phyloP scores from a whole-genome alignment of 306 rosid species.

The Prunus padus region DNA sequence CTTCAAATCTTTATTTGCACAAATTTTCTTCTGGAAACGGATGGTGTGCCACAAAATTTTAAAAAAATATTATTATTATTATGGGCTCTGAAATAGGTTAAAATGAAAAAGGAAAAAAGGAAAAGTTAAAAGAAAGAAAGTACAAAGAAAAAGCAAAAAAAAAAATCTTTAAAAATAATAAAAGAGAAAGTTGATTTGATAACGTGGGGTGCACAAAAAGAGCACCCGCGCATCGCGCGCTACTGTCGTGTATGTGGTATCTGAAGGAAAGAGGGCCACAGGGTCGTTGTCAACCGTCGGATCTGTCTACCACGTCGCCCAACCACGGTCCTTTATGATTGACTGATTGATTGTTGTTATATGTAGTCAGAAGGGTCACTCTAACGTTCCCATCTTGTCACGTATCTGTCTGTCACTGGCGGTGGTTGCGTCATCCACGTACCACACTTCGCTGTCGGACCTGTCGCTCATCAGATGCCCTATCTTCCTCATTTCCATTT shows the following conservation, averaged over 20 bases:
- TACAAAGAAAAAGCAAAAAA: background rate
- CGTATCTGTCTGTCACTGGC: constrained; percentile 13
- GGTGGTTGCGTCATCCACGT: constrained; percentile 37
- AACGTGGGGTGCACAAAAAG: constrained; percentile 1
- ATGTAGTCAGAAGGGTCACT: constrained; percentile 13
- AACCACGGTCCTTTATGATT: background rate
- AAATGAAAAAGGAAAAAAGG: no score
- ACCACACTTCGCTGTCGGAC: background rate
- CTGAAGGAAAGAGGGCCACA: background rate
- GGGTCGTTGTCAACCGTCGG: constrained; percentile 44
- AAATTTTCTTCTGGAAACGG: background rate
- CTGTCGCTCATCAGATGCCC: constrained; percentile 8
- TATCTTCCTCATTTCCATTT: background rate
- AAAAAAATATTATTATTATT: no score
- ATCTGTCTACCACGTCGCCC: constrained; percentile 35
- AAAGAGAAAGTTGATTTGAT: background rate
- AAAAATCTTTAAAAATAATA: background rate
- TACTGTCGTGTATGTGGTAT: constrained; percentile 32
- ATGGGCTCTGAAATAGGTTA: no score
- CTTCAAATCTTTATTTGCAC: background rate
- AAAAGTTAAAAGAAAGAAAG: background rate
- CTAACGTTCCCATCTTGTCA: constrained; percentile 35
- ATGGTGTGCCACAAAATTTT: no score
- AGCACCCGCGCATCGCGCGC: constrained; percentile 88
- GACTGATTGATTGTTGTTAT: constrained; percentile 31